Conservation (phyloP, 108 stramenopile species). For the Cyclotella choctawhatcheeana region DNA sequence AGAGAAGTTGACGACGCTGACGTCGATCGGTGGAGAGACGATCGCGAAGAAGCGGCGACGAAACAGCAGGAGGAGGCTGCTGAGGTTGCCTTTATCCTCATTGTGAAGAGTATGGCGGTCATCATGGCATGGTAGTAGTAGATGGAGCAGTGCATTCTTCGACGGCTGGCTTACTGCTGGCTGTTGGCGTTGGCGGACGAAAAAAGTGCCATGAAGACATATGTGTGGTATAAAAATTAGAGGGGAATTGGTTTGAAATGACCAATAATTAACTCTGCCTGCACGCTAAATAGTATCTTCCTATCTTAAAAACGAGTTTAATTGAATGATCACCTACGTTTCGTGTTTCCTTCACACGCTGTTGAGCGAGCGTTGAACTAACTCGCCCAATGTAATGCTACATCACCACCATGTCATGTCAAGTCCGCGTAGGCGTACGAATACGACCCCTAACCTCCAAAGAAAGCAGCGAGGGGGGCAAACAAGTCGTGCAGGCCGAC, state of each 20-base stretch:
- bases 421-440: slow-evolving; percentile 83
- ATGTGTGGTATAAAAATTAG: no score
- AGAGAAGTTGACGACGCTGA: no score
- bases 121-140: background rate
- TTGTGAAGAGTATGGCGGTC: slow-evolving; percentile 2
- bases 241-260: no score
- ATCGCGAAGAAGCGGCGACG: background rate
- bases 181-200: background rate
- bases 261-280: no score
- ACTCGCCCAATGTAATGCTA: background rate
- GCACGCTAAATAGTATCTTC: no score
- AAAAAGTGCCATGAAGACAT: no score
- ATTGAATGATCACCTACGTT: no score
- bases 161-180: background rate
- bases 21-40: slow-evolving; percentile 1
- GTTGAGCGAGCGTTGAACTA: no score
- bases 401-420: slow-evolving; percentile 19
- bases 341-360: background rate
- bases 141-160: no score
- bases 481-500: slow-evolving; percentile 50
- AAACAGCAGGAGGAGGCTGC: background rate
- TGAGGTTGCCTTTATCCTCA: background rate
- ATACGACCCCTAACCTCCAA: slow-evolving; percentile 77
- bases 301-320: no score
- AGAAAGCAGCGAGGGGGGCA: slow-evolving; percentile 73